Evolutionary conservation across 129 eudicot genomes (phyloP).

Genomic region (Tanacetum coccineum): DNA sequence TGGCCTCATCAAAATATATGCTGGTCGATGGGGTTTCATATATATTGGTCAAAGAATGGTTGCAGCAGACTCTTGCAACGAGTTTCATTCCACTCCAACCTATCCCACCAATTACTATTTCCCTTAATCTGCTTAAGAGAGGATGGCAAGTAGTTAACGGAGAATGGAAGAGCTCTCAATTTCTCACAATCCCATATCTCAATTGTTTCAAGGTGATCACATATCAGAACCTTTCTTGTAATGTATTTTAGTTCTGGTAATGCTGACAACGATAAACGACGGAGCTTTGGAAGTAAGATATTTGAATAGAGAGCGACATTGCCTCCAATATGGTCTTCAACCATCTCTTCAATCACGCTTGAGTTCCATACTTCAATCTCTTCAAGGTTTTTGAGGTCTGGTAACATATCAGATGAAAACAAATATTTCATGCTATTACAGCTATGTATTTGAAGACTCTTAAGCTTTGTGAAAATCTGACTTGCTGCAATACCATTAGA

Average conservation of each 20-base stretch:
- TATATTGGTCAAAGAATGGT: not conserved
- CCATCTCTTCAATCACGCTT: conserved; percentile 24
- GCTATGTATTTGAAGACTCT: conserved; percentile 38
- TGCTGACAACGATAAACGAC: conserved; percentile 28
- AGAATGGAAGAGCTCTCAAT: conserved; percentile 33
- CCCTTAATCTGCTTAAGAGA: conserved; percentile 30
- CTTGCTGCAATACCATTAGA: conserved; percentile 21
- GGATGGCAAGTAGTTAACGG: conserved; percentile 33
- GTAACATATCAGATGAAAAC: conserved; percentile 26
- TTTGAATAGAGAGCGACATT: conserved; percentile 1
- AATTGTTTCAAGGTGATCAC: conserved; percentile 29
- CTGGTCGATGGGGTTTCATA: too few species aligned
- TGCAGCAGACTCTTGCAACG: conserved; percentile 12
- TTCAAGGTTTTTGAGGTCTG: conserved; percentile 33
- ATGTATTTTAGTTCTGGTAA: conserved; percentile 34
- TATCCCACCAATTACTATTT: conserved; percentile 38
- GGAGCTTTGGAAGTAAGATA: conserved; percentile 34
- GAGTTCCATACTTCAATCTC: conserved; percentile 40
- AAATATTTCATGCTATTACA: conserved; percentile 30
- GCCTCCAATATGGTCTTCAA: conserved; percentile 23
- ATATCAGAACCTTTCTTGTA: conserved; percentile 23
- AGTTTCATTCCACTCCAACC: conserved; percentile 8
- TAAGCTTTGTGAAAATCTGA: conserved; percentile 29
- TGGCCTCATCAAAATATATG: too few species aligned
- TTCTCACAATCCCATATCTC: conserved; percentile 40